Evolutionary conservation across 2,329 filamentous ascomycete species (phyloP).

Genomic region (Epichloe festucae): DNA sequence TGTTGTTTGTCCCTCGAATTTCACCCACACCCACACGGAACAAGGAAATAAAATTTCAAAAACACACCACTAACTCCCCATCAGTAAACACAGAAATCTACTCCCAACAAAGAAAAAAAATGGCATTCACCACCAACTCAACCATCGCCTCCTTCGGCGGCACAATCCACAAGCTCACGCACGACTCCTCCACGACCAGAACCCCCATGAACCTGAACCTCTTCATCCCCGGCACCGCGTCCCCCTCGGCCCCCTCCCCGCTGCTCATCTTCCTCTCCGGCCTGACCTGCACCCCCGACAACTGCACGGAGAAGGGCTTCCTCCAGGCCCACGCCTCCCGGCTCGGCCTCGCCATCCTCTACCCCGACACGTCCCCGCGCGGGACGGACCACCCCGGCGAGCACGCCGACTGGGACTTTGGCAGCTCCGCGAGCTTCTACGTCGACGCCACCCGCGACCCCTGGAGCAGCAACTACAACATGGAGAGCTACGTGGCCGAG

Average conservation of each 20-base stretch:
- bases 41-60: neutral
- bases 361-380: constrained; percentile 87
- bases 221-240: constrained; percentile 68
- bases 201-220: constrained; percentile 91
- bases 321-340: constrained; percentile 72
- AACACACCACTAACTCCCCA: neutral
- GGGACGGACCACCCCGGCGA: constrained; percentile 72
- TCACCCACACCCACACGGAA: too few relatives aligned
- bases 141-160: constrained; percentile 88
- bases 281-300: constrained; percentile 87
- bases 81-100: neutral
- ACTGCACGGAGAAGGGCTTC: constrained; percentile 73
- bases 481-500: constrained; percentile 84
- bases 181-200: constrained; percentile 63
- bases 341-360: constrained; percentile 81
- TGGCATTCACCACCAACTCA: constrained; percentile 81
- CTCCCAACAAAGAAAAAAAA: constrained; percentile 21
- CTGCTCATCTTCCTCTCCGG: constrained; percentile 89
- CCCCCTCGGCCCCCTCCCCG: constrained; percentile 45
- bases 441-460: constrained; percentile 69
- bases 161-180: constrained; percentile 85
- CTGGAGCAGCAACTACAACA: constrained; percentile 70
- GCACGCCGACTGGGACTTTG: constrained; percentile 84
- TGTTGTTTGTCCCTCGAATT: too few relatives aligned
- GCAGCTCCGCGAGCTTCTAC: constrained; percentile 87